Evolutionary conservation across 306 rosid species (phyloP).

Genomic region (Cercis canadensis): DNA sequence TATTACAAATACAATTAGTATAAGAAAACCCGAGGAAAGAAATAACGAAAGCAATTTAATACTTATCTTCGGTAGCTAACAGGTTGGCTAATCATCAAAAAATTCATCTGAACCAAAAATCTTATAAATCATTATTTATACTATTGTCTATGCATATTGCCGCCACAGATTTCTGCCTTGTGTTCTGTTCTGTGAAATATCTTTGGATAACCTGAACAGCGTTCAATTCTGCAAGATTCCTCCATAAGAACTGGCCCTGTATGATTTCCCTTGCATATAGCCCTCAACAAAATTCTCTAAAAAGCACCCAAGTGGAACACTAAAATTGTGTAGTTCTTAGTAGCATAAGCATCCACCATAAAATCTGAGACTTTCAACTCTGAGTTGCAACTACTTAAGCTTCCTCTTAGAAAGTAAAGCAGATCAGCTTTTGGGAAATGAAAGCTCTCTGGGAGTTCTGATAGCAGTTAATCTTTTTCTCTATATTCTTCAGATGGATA

Average conservation of each 20-base stretch:
- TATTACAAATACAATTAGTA: conserved; percentile 26
- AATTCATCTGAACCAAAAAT: conserved; percentile 37
- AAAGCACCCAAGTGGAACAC: too few relatives aligned
- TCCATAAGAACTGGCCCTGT: conserved; percentile 23
- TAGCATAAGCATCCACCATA: conserved; percentile 31
- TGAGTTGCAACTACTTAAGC: conserved; percentile 36
- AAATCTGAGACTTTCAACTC: conserved; percentile 45
- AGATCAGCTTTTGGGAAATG: conserved; percentile 41
- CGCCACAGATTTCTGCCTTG: conserved; percentile 33
- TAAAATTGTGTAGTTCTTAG: too few relatives aligned
- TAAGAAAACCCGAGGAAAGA: conserved; percentile 30
- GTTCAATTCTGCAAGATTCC: conserved; percentile 25
- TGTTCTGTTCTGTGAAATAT: conserved; percentile 29
- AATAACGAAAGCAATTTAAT: conserved; percentile 18
- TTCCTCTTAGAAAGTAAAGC: conserved; percentile 48
- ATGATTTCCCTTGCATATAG: conserved; percentile 19
- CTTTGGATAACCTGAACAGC: conserved; percentile 38
- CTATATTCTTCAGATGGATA: conserved; percentile 39
- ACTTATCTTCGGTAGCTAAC: conserved; percentile 34
- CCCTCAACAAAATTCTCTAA: conserved; percentile 35
- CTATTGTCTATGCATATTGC: conserved; percentile 28
- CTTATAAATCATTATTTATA: conserved; percentile 28
- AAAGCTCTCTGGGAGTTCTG: conserved; percentile 52
- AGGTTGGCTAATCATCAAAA: conserved; percentile 35
- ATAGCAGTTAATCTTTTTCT: conserved; percentile 45